Conservation (phyloP, 306 rosid genomes). For the Quercus aquifolioides region DNA sequence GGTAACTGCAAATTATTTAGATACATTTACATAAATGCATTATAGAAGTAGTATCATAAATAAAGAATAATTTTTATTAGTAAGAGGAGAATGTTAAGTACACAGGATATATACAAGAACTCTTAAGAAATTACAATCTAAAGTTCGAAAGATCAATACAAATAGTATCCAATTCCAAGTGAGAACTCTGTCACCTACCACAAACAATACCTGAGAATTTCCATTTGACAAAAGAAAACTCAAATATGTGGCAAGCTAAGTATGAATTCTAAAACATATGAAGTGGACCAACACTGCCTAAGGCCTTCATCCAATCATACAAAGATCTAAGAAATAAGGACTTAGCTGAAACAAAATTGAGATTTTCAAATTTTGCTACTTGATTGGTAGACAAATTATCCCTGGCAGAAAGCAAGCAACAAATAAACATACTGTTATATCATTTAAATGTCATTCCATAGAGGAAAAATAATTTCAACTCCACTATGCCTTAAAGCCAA, state of each 20-base stretch:
- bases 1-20: background rate
- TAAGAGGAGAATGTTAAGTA: background rate
- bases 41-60: background rate
- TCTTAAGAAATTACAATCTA: background rate
- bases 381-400: background rate
- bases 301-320: no score
- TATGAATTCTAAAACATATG: no score
- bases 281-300: no score
- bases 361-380: background rate
- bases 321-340: no score
- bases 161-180: no score
- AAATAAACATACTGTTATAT: background rate
- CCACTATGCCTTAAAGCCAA: background rate
- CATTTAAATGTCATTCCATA: background rate
- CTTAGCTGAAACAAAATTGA: no score
- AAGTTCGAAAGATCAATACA: background rate
- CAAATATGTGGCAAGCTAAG: no score
- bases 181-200: fast-evolving
- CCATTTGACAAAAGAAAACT: background rate
- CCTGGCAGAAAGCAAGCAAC: background rate
- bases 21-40: background rate
- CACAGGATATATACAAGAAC: background rate
- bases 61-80: background rate
- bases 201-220: background rate
- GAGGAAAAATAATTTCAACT: background rate